Conservation (phyloP, 1,284 basidiomycete species). For the Coniferiporia weirii region DNA sequence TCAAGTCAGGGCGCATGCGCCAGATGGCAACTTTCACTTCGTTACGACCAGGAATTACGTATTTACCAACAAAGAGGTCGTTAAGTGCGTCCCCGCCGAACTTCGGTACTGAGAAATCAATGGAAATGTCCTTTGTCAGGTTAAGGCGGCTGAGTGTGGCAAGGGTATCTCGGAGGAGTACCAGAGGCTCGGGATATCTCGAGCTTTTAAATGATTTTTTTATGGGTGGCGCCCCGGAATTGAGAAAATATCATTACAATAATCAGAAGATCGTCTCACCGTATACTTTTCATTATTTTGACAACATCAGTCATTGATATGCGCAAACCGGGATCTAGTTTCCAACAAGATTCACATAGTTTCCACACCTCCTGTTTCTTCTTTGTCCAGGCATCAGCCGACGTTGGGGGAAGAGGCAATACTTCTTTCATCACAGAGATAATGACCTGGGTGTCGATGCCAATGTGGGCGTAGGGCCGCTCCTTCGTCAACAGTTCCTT, state of each 20-base stretch:
- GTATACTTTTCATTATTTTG: not conserved
- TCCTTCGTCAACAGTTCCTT: slow-evolving; percentile 4
- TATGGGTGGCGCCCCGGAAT: too few relatives aligned
- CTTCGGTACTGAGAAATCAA: not conserved
- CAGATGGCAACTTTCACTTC: slow-evolving; percentile 6
- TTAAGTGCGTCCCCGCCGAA: not conserved
- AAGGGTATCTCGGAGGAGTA: too few relatives aligned
- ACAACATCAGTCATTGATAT: not conserved
- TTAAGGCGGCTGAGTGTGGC: too few relatives aligned
- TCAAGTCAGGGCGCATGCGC: not conserved
- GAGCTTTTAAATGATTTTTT: too few relatives aligned
- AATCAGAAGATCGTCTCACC: too few relatives aligned
- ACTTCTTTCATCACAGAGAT: not conserved
- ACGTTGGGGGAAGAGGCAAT: not conserved
- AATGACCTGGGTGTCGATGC: not conserved
- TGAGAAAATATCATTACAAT: too few relatives aligned
- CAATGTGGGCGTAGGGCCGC: not conserved
- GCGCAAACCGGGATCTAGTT: not conserved
- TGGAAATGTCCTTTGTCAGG: too few relatives aligned
- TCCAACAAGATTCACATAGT: not conserved
- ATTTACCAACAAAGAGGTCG: not conserved
- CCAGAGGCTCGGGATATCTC: too few relatives aligned
- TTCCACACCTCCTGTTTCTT: not conserved
- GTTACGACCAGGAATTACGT: not conserved
- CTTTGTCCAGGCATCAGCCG: not conserved